Evolutionary conservation across 192 early-diverging fungal genomes (phyloP).

Genomic region (Gonapodya prolifera): DNA sequence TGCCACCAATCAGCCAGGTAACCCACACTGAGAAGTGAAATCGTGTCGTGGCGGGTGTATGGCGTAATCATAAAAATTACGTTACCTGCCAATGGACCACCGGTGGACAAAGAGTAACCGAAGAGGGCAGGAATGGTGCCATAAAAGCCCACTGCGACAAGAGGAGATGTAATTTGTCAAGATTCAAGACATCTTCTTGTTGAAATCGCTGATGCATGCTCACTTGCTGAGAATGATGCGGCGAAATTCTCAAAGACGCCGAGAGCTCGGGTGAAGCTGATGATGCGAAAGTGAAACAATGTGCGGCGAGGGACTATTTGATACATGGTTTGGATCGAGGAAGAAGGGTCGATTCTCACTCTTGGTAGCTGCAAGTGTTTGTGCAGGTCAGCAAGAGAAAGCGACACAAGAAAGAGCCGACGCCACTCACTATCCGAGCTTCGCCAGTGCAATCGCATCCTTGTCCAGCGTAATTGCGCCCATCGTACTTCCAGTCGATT

Average conservation of each 20-base stretch:
- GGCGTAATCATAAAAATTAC: too few relatives aligned
- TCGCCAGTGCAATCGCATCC: neutral
- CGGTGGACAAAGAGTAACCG: neutral
- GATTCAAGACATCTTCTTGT: neutral
- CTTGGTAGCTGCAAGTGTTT: neutral
- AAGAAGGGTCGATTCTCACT: neutral
- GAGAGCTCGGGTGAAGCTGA: neutral
- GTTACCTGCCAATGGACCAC: neutral
- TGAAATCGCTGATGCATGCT: neutral
- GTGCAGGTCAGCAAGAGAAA: neutral
- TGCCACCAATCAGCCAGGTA: neutral
- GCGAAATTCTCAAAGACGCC: neutral
- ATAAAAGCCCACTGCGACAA: too few relatives aligned
- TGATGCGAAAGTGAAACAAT: neutral
- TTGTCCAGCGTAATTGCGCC: too few relatives aligned
- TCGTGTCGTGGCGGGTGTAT: too few relatives aligned
- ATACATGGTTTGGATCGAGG: neutral
- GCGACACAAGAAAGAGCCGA: too few relatives aligned
- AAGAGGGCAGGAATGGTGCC: neutral
- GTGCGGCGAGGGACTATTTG: neutral
- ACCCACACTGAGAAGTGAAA: neutral
- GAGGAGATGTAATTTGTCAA: too few relatives aligned
- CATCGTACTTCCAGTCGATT: too few relatives aligned
- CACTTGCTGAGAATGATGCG: neutral
- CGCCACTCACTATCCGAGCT: neutral